Evolutionary conservation across 495 filamentous ascomycete species (phyloP).

Genomic region (Penicillium desertorum): DNA sequence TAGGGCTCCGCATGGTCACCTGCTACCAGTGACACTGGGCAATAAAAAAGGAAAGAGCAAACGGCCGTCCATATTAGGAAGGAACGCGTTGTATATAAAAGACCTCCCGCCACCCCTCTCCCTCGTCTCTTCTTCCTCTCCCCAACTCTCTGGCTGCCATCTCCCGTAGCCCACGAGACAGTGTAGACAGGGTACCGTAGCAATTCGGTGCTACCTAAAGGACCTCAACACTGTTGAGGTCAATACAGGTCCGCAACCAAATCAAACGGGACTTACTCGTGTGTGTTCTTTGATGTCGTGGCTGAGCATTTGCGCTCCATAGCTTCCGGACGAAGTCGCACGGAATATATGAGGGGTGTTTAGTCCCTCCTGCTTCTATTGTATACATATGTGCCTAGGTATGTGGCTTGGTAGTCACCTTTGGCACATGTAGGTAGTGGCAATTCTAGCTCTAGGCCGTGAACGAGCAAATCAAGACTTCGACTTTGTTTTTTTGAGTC

Average conservation of each 20-base stretch:
- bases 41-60: background rate
- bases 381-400: too few species aligned
- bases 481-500: too few species aligned
- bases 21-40: background rate
- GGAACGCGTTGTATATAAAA: background rate
- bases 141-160: background rate
- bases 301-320: too few species aligned
- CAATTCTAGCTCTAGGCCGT: too few species aligned
- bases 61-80: background rate
- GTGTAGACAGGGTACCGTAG: background rate
- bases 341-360: too few species aligned
- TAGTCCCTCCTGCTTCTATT: too few species aligned
- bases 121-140: background rate
- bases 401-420: too few species aligned
- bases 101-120: background rate
- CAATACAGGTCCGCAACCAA: background rate
- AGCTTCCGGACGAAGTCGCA: too few species aligned
- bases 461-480: too few species aligned
- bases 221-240: background rate
- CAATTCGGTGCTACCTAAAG: background rate
- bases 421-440: too few species aligned
- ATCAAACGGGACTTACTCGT: background rate
- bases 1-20: background rate
- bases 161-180: background rate
- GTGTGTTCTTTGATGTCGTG: too few species aligned